Conservation (phyloP, 2,329 filamentous ascomycete species). For the Nothophaeocryptopus gaeumannii region DNA sequence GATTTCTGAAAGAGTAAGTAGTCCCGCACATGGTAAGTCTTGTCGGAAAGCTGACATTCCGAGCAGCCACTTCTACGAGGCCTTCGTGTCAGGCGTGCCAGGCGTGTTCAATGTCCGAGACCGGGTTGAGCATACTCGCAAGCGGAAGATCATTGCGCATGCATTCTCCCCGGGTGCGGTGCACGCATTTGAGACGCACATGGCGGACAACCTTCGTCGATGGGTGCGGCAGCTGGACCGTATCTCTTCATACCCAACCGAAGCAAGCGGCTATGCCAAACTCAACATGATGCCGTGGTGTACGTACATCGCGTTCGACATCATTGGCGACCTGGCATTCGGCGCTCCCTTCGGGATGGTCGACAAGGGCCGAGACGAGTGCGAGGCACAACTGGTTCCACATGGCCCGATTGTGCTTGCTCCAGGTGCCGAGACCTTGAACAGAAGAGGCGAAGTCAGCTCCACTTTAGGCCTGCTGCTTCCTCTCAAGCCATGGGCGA, state of each 20-base stretch:
- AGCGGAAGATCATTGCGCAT: slow-evolving; percentile 37
- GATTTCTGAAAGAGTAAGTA: slow-evolving; percentile 33
- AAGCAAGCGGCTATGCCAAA: slow-evolving; percentile 13
- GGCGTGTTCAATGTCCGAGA: slow-evolving; percentile 38
- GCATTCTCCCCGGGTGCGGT: slow-evolving; percentile 36
- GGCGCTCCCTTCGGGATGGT: slow-evolving; percentile 30
- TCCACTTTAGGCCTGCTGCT: slow-evolving; percentile 23
- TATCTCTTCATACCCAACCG: slow-evolving; percentile 14
- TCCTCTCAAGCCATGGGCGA: slow-evolving; percentile 20
- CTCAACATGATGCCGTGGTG: slow-evolving; percentile 30
- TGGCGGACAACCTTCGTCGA: slow-evolving; percentile 29
- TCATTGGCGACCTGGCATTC: slow-evolving; percentile 28
- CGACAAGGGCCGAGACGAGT: slow-evolving; percentile 25
- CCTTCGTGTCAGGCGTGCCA: slow-evolving; percentile 35
- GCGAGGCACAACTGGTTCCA: slow-evolving; percentile 21
- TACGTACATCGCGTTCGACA: slow-evolving; percentile 27
- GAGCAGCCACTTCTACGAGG: slow-evolving; percentile 32
- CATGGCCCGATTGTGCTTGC: slow-evolving; percentile 20
- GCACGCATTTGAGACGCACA: slow-evolving; percentile 34
- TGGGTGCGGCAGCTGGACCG: slow-evolving; percentile 25
- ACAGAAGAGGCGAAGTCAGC: slow-evolving; percentile 25
- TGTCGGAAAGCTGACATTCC: neutral
- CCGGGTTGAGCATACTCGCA: slow-evolving; percentile 35
- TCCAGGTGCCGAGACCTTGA: slow-evolving; percentile 23
- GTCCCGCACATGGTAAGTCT: neutral